phyloP scores from a whole-genome alignment of 2,329 filamentous ascomycete genomes.

The Cladosporium sp. region DNA sequence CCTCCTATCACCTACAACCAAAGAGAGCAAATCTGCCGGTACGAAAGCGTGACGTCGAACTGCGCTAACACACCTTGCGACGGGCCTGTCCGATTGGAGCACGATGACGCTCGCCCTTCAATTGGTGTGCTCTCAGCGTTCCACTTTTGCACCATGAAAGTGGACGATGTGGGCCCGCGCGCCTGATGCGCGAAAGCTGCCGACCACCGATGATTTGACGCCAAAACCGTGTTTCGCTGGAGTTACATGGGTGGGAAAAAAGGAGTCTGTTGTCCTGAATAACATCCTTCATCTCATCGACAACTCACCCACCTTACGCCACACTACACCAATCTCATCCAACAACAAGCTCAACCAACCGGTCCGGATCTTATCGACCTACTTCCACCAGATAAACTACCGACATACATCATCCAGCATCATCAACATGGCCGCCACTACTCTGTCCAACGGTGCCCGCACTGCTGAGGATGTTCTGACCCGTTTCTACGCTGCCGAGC shows the following conservation, averaged over 20 bases:
- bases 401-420: background rate
- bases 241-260: slow-evolving; percentile 6
- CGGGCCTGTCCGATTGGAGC: slow-evolving; percentile 8
- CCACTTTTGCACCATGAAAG: slow-evolving; percentile 11
- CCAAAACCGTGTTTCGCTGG: background rate
- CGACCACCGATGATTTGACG: slow-evolving; percentile 13
- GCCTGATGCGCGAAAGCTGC: slow-evolving; percentile 9
- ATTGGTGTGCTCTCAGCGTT: slow-evolving; percentile 6
- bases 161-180: slow-evolving; percentile 10
- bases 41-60: background rate
- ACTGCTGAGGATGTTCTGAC: slow-evolving; percentile 25
- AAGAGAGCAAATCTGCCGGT: too few relatives aligned
- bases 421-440: slow-evolving; percentile 9
- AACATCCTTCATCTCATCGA: background rate
- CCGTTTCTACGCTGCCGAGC: slow-evolving; percentile 35
- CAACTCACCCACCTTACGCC: background rate
- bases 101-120: background rate
- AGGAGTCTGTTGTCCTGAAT: slow-evolving; percentile 1
- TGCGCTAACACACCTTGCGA: slow-evolving; percentile 10
- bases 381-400: background rate
- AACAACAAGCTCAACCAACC: background rate
- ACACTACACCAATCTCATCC: background rate
- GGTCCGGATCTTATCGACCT: background rate
- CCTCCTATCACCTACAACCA: background rate
- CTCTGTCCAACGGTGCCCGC: slow-evolving; percentile 4